Evolutionary conservation across 345 rosid species (phyloP), one percentile per base, ranked within the genome.

Genomic region (Chamaenerion angustifolium): DNA sequence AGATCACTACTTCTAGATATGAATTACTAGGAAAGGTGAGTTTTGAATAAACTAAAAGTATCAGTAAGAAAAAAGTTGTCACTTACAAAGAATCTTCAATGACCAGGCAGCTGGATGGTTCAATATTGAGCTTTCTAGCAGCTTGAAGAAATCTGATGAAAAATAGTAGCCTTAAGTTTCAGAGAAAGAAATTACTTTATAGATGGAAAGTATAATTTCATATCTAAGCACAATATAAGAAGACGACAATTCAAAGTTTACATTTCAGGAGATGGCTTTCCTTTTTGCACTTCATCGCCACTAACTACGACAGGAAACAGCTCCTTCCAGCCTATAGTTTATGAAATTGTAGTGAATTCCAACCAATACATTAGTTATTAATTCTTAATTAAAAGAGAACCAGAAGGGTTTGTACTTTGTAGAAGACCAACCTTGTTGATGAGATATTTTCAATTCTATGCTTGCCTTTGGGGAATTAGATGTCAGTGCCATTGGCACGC

Each of bases 251-350:
- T 4, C 2, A n/a, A 13, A 40, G 56, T 81, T 71, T 64, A 87
- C 98, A 87, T 76, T 59, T 92, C 89, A 60, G 96, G 95, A 68
- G 83, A 80, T 54, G 96, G 96, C 37, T 92, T 92, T 59, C 93
- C 95, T 10, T 46, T 40, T 42, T 52, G 64, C 63, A 92, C 96
- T 84, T 92, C 96, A 67, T 87, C 86, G 8, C 98, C 82, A 43
- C 93, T 89, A 46, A 92, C 19, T 46, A 84, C 77, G 54, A 64
- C 84, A 27, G 93, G 74, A 64, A 92, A 84, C 25, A 68, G 68
- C 42, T 82, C 84, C 67, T 81, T 83, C 96, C 94, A 90, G n/a
- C 94, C 96, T 86, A 44, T n/a, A 18, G 43, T 43, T 27, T 56
- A 49, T 35, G 31, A 53, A 12, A 41, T 16, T 3, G 45, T 37